Evolutionary conservation across 2,329 filamentous ascomycete genomes (phyloP), one percentile per base, ranked within the genome.

Genomic region (Botrytis fragariae): DNA sequence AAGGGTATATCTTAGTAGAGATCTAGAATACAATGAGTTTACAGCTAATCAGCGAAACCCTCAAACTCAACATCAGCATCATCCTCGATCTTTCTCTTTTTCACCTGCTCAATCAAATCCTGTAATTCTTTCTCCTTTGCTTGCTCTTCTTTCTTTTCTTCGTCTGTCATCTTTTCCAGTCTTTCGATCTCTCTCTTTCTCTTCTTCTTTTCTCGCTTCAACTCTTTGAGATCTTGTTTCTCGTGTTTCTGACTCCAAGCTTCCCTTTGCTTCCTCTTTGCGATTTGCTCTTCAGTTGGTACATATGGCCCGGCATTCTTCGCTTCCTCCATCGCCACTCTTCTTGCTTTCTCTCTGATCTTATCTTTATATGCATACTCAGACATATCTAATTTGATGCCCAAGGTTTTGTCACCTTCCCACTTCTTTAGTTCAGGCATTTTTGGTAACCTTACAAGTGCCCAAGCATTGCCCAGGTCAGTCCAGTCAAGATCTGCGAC

Each of bases 351-450:
- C 80, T 95, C 93, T 44, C 91, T 87, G 32, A 86, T 84, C 80
- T 91, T 92, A 78, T 95, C 92, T 79, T 90, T 90, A 83, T 94
- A 95, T 0, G 88, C 84, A 78, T 90, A 94, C 2, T 82, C 85
- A 61, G 91, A 86, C 87, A 92, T 91, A 80, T 94, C 89, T 18
- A 94, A 84, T 2, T 87, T 86, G 3, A 91, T 82, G 2, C 89
- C 89, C 0, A 92, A 83, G 35, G 84, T 87, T 75, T 87, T 87
- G 80, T 93, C 91, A 7, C 91, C 91, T 20, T 89, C 87, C 85
- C 92, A 95, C 0, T 86, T 88, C 78, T 91, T 92, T 71, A 93
- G 84, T 82, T 99, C 96, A 0, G 96, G 95, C 96, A 99, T 99
- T 80, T 92, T 94, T 6, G 96, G 96, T 76, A 98, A 86, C 69